Evolutionary conservation across 2,329 filamentous ascomycete genomes (phyloP).

Genomic region (Colletotrichum acutatum): DNA sequence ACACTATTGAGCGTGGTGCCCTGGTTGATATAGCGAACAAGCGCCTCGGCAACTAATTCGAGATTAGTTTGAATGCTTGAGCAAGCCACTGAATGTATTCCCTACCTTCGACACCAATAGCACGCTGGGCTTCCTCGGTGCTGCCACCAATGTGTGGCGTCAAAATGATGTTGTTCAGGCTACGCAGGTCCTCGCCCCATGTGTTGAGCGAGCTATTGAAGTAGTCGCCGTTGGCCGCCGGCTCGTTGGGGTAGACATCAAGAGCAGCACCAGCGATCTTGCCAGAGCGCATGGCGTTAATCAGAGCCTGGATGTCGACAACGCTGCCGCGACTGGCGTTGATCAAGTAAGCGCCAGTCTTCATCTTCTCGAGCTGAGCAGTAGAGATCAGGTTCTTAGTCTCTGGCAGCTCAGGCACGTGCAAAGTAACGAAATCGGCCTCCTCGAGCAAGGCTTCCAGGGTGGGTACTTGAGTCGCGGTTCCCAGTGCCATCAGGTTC

Average conservation of each 20-base stretch:
- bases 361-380: slow-evolving; percentile 86
- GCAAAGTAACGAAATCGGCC: slow-evolving; percentile 92
- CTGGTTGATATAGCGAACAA: slow-evolving; percentile 96
- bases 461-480: slow-evolving; percentile 82
- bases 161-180: slow-evolving; percentile 90
- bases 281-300: slow-evolving; percentile 85
- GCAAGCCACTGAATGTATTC: background rate
- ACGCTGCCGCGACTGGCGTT: slow-evolving; percentile 95
- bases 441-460: slow-evolving; percentile 80
- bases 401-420: slow-evolving; percentile 93
- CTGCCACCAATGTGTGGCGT: slow-evolving; percentile 98
- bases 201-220: slow-evolving; percentile 86
- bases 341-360: slow-evolving; percentile 91
- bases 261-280: slow-evolving; percentile 95
- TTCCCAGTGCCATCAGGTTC: slow-evolving; percentile 94
- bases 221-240: slow-evolving; percentile 92
- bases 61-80: background rate
- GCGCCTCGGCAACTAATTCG: slow-evolving; percentile 76
- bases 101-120: slow-evolving; percentile 87
- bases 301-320: slow-evolving; percentile 91
- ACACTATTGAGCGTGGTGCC: slow-evolving; percentile 91
- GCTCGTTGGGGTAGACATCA: slow-evolving; percentile 95
- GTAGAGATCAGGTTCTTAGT: slow-evolving; percentile 93
- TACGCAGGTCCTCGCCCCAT: slow-evolving; percentile 87
- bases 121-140: slow-evolving; percentile 96